These are phyloP conservation scores for Annulohypoxylon maeteangense DNA, from an alignment of 495 filamentous ascomycete species.

Conservation along the genomic window DNA sequence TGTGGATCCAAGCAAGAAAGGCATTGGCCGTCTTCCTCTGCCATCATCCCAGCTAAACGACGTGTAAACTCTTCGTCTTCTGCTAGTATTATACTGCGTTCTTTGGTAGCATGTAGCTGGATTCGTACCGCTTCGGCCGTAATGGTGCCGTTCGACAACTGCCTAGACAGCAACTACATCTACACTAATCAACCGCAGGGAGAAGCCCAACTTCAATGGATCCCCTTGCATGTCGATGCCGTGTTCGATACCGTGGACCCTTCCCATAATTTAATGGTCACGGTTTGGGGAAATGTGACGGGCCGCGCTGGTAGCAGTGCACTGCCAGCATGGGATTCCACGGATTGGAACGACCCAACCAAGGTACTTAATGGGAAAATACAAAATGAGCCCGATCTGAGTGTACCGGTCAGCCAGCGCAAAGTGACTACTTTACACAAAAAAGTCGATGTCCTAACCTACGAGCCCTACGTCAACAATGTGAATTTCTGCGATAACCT, in stretches of 20 bases:
- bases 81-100: conserved; percentile 14
- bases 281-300: conserved; percentile 90
- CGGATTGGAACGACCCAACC: conserved; percentile 65
- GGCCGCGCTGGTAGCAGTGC: conserved; percentile 61
- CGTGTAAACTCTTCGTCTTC: conserved; percentile 7
- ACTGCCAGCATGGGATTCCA: conserved; percentile 65
- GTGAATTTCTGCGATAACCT: conserved; percentile 72
- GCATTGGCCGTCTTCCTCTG: conserved; percentile 11
- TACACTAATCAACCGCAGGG: conserved; percentile 55
- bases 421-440: conserved; percentile 77
- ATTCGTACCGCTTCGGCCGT: conserved; percentile 61
- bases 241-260: conserved; percentile 70
- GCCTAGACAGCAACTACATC: conserved; percentile 70
- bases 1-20: conserved; percentile 17
- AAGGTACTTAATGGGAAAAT: conserved; percentile 78
- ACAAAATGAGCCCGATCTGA: conserved; percentile 62
- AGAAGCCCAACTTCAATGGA: conserved; percentile 74
- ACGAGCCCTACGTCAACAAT: conserved; percentile 67
- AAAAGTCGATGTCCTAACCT: conserved; percentile 76
- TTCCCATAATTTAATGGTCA: conserved; percentile 77
- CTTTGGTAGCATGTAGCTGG: conserved; percentile 45
- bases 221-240: conserved; percentile 76
- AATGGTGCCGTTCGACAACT: conserved; percentile 84
- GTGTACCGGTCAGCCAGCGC: conserved; percentile 53
- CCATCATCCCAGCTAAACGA: conserved; percentile 16